phyloP scores from a whole-genome alignment of 2,329 filamentous ascomycete genomes.

The Chrysoporthe austroafricana region DNA sequence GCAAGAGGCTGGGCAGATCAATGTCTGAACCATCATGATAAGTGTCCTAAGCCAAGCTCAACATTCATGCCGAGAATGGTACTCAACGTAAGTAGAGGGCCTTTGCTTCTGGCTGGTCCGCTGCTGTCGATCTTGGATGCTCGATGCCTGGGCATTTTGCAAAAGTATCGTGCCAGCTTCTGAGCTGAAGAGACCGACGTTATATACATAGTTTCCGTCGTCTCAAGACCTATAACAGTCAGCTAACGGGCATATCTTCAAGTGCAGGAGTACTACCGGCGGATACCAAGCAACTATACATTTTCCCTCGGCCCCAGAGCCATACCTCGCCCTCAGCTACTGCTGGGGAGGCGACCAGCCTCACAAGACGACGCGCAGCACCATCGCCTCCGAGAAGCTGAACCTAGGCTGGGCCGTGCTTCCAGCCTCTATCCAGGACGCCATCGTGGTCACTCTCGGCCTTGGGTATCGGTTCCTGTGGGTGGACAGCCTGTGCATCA shows the following conservation, averaged over 20 bases:
- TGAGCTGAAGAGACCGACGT: too few species aligned
- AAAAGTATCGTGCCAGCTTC: too few species aligned
- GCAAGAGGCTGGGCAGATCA: background rate
- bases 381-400: background rate
- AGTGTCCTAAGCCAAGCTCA: background rate
- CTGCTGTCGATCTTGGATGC: background rate
- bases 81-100: background rate
- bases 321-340: conserved; percentile 16
- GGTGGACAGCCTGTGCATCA: conserved; percentile 17
- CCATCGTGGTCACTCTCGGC: background rate
- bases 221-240: too few species aligned
- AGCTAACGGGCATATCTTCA: too few species aligned
- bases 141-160: background rate
- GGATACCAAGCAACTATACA: background rate
- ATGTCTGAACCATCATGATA: background rate
- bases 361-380: background rate
- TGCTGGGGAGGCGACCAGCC: conserved; percentile 15
- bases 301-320: background rate
- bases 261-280: background rate
- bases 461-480: conserved; percentile 5
- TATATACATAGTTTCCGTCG: too few species aligned
- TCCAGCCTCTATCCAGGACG: conserved; percentile 10
- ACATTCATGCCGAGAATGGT: conserved; percentile 1
- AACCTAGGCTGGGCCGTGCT: background rate
- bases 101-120: background rate